These are phyloP conservation scores for Agaricus bisporus DNA, from an alignment of 768 basidiomycete genomes.

Conservation along the genomic window DNA sequence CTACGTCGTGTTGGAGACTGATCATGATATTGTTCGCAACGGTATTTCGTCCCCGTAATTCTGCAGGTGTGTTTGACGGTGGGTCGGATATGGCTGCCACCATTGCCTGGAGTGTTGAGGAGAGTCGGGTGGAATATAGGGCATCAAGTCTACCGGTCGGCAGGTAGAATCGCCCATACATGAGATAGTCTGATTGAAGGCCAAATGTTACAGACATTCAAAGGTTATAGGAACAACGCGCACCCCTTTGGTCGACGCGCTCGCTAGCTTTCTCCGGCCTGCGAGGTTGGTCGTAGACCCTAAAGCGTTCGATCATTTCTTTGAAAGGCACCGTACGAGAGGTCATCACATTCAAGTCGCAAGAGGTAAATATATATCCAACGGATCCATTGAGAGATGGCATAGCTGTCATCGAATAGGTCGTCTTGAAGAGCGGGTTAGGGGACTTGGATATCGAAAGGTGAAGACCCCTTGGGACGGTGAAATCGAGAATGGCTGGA, in stretches of 20 bases:
- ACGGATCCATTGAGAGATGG: slow-evolving; percentile 90
- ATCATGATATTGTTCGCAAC: slow-evolving; percentile 71
- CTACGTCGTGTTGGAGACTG: slow-evolving; percentile 86
- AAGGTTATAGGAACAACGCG: neutral
- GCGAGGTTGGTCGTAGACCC: slow-evolving; percentile 74
- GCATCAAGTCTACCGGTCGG: slow-evolving; percentile 88
- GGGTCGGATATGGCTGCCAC: slow-evolving; percentile 86
- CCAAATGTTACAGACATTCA: slow-evolving; percentile 14
- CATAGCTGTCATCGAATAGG: slow-evolving; percentile 89
- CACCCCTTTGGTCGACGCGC: slow-evolving; percentile 71
- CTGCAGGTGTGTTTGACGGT: slow-evolving; percentile 40
- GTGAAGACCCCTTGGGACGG: slow-evolving; percentile 74
- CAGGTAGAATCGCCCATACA: slow-evolving; percentile 89
- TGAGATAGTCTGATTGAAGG: slow-evolving; percentile 62
- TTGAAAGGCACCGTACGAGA: slow-evolving; percentile 76
- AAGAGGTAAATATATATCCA: slow-evolving; percentile 90
- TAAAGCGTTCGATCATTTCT: slow-evolving; percentile 86
- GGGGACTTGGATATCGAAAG: slow-evolving; percentile 84
- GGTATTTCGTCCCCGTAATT: slow-evolving; percentile 36
- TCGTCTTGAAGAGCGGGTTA: slow-evolving; percentile 82
- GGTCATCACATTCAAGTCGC: slow-evolving; percentile 64
- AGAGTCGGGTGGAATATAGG: slow-evolving; percentile 76
- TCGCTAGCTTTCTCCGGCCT: slow-evolving; percentile 78
- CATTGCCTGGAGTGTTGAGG: slow-evolving; percentile 73
- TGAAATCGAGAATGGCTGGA: slow-evolving; percentile 87